Evolutionary conservation across 2,329 filamentous ascomycete genomes (phyloP).

Genomic region (Calycina marina): DNA sequence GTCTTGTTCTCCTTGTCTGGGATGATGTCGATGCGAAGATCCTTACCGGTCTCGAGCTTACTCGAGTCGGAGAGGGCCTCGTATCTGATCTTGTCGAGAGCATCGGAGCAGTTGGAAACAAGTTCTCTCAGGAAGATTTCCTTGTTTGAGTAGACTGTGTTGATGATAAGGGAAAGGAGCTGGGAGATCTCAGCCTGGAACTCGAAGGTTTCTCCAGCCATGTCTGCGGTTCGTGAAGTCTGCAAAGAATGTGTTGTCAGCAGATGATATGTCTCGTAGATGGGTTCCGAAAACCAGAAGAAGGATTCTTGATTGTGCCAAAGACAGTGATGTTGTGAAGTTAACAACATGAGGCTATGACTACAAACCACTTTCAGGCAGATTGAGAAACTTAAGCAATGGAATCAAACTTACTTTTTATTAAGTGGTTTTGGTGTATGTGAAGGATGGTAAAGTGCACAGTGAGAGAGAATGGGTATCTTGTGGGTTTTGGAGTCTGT

Average conservation of each 20-base stretch:
- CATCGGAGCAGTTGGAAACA: constrained; percentile 97
- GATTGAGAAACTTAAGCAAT: too few relatives aligned
- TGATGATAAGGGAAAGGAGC: constrained; percentile 98
- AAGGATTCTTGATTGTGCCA: too few relatives aligned
- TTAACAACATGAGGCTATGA: too few relatives aligned
- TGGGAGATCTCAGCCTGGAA: constrained; percentile 99
- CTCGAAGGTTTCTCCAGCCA: constrained; percentile 92
- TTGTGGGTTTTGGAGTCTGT: too few relatives aligned
- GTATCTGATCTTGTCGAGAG: constrained; percentile 99
- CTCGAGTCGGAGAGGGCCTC: constrained; percentile 91
- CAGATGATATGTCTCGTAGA: too few relatives aligned
- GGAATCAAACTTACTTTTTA: too few relatives aligned
- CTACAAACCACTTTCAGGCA: too few relatives aligned
- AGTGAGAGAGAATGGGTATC: too few relatives aligned
- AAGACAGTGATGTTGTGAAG: too few relatives aligned
- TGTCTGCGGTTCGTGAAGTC: constrained; percentile 35
- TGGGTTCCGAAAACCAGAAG: too few relatives aligned
- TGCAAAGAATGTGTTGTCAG: not conserved
- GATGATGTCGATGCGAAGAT: constrained; percentile 97
- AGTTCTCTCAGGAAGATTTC: constrained; percentile 99
- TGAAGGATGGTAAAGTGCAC: too few relatives aligned
- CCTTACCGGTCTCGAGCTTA: constrained; percentile 96
- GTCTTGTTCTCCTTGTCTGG: constrained; percentile 97
- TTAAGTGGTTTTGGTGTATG: too few relatives aligned
- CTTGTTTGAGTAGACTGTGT: constrained; percentile 99